These are phyloP conservation scores for Buxus sempervirens DNA, from an alignment of 164 flowering plant species.

Conservation along the genomic window DNA sequence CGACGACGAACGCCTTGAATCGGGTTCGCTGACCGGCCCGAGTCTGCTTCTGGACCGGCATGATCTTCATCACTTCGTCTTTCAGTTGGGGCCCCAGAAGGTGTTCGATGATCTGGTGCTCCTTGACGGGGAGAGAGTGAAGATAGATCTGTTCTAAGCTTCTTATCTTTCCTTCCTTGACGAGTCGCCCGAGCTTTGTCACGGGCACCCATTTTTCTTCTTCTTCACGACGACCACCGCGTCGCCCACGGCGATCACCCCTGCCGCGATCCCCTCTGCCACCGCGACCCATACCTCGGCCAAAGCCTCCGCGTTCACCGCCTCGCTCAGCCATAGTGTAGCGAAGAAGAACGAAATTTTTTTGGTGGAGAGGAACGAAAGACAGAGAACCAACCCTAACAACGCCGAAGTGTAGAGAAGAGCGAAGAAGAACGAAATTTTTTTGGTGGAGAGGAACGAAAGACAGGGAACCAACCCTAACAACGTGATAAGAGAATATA, in stretches of 20 bases:
- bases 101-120: constrained; percentile 60
- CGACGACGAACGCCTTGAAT: constrained; percentile 86
- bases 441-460: too few species aligned
- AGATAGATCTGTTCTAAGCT: constrained; percentile 68
- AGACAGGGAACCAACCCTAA: too few species aligned
- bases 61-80: constrained; percentile 89
- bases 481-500: too few species aligned
- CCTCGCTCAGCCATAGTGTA: constrained; percentile 59
- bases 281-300: constrained; percentile 48
- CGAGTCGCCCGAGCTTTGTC: constrained; percentile 73
- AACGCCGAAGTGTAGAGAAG: too few species aligned
- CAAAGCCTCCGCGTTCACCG: constrained; percentile 49
- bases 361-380: too few species aligned
- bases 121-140: constrained; percentile 72
- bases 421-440: background rate
- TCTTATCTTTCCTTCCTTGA: constrained; percentile 48
- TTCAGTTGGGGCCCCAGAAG: constrained; percentile 53
- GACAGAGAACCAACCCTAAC: too few species aligned
- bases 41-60: constrained; percentile 89
- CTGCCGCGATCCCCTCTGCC: constrained; percentile 45
- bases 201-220: constrained; percentile 82
- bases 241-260: constrained; percentile 47
- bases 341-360: background rate
- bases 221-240: constrained; percentile 46
- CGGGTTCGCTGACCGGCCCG: constrained; percentile 82